phyloP scores from a whole-genome alignment of 2,329 filamentous ascomycete genomes.

The Microsporum canis region DNA sequence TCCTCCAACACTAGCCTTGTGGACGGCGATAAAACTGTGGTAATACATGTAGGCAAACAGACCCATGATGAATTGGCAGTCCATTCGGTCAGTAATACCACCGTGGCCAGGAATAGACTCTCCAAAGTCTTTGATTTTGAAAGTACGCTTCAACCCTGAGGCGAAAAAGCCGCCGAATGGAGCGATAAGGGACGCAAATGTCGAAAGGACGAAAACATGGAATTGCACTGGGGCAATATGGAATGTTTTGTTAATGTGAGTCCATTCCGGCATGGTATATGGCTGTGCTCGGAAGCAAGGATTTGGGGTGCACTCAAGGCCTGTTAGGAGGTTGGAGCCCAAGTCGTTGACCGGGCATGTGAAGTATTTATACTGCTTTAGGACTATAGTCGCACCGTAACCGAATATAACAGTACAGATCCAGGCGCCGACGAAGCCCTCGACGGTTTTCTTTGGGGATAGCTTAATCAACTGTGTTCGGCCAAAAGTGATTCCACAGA shows the following conservation, averaged over 20 bases:
- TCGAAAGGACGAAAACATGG: slow-evolving; percentile 79
- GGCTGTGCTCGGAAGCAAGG: slow-evolving; percentile 74
- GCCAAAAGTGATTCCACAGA: slow-evolving; percentile 94
- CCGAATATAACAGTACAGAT: slow-evolving; percentile 85
- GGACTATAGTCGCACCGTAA: slow-evolving; percentile 65
- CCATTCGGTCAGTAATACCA: slow-evolving; percentile 97
- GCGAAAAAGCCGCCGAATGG: slow-evolving; percentile 98
- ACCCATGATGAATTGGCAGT: slow-evolving; percentile 99
- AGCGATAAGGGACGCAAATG: slow-evolving; percentile 91
- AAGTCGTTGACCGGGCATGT: slow-evolving; percentile 96
- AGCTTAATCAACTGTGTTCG: slow-evolving; percentile 95
- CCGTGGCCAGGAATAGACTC: slow-evolving; percentile 96
- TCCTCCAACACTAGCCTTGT: slow-evolving; percentile 72
- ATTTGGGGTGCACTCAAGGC: slow-evolving; percentile 80
- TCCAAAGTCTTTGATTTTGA: slow-evolving; percentile 99
- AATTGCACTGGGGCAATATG: slow-evolving; percentile 81
- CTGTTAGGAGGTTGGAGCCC: slow-evolving; percentile 83
- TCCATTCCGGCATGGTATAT: slow-evolving; percentile 61
- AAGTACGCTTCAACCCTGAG: slow-evolving; percentile 91
- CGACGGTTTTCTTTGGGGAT: slow-evolving; percentile 97
- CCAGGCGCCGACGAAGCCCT: slow-evolving; percentile 94
- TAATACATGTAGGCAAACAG: slow-evolving; percentile 99
- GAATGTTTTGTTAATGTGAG: slow-evolving; percentile 60
- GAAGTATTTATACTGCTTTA: slow-evolving; percentile 91
- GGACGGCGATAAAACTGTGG: slow-evolving; percentile 85